Base-by-base conservation (phyloP, 805 yeast species). In the Saccharomyces eubayanus region DNA sequence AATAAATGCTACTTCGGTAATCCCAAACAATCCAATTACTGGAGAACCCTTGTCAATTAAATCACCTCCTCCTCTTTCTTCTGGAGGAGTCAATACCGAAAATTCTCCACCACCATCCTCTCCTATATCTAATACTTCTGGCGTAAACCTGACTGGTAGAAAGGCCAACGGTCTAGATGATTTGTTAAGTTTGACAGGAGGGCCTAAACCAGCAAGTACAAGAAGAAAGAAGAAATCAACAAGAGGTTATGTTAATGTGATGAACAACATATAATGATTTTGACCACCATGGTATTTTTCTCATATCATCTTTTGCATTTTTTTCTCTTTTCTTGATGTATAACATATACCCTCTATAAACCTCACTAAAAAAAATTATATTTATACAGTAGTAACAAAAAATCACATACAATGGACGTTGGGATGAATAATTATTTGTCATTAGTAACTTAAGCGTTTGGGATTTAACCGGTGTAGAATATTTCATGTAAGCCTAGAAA, bases 231-330 rank as follows among this genome's bases (percentile, higher is more conserved):
- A 76, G 62, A 76, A 73, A 56, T 66, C 73, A 10, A 78, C 77
- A 51, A 75, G 85, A 62, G 84, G 84, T 9, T 85, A 85, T 62
- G 88, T 85, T 48, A 86, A 85, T 66, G 85, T 84, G 6, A 80
- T 84, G 85, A 69, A 66, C 31, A 60, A 58, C 45, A 59, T 62
- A 50, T 59, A 53, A 51, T 10, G 10, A 36, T 36, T 16, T 8
- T 36, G 16, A 2, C 16, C 8, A 8, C 16, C 16, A 36, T 16
- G 8, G n/a, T 36, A 24, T 28, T n/a, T 31, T 16, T 28, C 28
- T 31, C 41, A 31, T 14, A 6, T 28, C 28, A 31, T 9, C 20
- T 8, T 21, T 20, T 45, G 30, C 46, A 3, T 14, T 45, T 11
- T 20, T 40, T 24, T 29, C 14, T 40, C 31, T 47, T 14, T 45